A percentile compares a stretch with the other conserved stretches of the same genome.
phyloP scores from a whole-genome alignment of 2,329 filamentous ascomycete genomes.

The Pyrenochaeta sp. region DNA sequence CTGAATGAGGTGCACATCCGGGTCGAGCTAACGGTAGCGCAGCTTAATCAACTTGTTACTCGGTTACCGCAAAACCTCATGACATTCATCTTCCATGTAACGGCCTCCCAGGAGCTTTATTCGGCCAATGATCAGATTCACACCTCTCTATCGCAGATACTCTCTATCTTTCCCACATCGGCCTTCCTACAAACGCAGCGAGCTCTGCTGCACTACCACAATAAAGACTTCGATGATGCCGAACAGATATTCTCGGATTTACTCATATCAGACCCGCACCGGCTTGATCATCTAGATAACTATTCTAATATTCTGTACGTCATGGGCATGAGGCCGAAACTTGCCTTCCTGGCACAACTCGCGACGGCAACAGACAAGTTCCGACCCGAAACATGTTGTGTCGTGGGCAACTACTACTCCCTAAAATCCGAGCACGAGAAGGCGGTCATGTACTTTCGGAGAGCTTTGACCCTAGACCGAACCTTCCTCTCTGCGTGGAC shows the following conservation, averaged over 20 bases:
- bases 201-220: conserved; percentile 88
- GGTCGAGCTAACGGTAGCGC: background rate
- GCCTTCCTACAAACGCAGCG: conserved; percentile 91
- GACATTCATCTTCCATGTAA: conserved; percentile 91
- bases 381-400: conserved; percentile 93
- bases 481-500: conserved; percentile 96
- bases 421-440: conserved; percentile 95
- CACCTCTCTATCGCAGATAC: conserved; percentile 77
- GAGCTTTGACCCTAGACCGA: conserved; percentile 88
- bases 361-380: conserved; percentile 95
- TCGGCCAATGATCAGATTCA: conserved; percentile 81
- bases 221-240: conserved; percentile 76
- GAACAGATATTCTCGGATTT: conserved; percentile 73
- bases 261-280: conserved; percentile 69
- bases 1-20: background rate
- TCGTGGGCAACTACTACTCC: conserved; percentile 97
- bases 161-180: conserved; percentile 84
- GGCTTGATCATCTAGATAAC: conserved; percentile 90
- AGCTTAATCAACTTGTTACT: conserved; percentile 73
- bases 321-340: conserved; percentile 83
- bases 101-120: conserved; percentile 90
- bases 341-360: conserved; percentile 90
- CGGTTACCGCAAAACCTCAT: conserved; percentile 89
- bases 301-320: conserved; percentile 99
- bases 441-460: conserved; percentile 95